Evolutionary conservation across 768 basidiomycete genomes (phyloP), one percentile per base, ranked within the genome.

Genomic region (Xerocomellus amylosporus): DNA sequence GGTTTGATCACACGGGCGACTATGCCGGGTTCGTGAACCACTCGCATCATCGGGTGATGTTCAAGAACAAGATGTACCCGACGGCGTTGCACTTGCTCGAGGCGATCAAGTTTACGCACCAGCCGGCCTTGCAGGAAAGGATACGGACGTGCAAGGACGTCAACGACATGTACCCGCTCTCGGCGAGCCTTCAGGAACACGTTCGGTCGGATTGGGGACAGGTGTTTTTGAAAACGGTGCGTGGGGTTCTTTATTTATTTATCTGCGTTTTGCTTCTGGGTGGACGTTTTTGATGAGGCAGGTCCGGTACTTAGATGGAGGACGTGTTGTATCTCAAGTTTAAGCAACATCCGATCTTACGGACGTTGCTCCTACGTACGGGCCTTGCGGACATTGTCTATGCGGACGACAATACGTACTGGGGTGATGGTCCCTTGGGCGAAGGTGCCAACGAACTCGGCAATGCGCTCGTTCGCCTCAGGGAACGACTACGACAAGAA

Each of bases 81-180:
- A 86, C 83, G 2, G 90, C 86, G 10, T 68, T 84, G 61, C 90
- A 92, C 59, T 75, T 92, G n/a, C 79, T 83, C 50, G 88, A 92
- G 69, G 88, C 88, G 9, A 73, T 87, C 63, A 87, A 87, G 66
- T 92, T 83, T 67, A 62, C 82, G 36, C 67, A 74, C 20, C 73
- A 74, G 3, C 81, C 79, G 0, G 77, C 79, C 0, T 60, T 87
- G 17, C 82, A 83, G 12, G 83, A 88, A 51, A 60, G 62, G 28
- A 85, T 91, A 52, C 76, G 87, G 48, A 61, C 56, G 13, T 72
- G 72, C 55, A 63, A 62, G n/a, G 74, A 67, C 22, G 68, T 72
- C n/a, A 67, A 68, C 40, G 74, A 76, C 15, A 77, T 74, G 71
- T 67, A 66, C 17, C 65, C 63, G 5, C 64, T 77, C 45, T 71